Base-by-base conservation (phyloP, 768 basidiomycete genomes). In the Nevesoporus exiguus region DNA sequence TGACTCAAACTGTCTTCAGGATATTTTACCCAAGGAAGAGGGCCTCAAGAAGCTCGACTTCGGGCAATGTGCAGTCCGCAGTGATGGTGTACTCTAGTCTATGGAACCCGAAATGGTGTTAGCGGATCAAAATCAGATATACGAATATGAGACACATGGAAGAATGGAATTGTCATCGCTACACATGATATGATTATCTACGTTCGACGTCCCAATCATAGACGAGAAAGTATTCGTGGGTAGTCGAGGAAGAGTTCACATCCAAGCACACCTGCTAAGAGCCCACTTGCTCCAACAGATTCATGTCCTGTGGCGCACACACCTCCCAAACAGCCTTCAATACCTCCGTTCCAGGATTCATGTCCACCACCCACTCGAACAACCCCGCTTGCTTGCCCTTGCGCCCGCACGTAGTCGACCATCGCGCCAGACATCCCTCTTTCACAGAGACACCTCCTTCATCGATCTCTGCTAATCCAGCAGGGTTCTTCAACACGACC, bases 11-110 rank as follows among this genome's bases (percentile, higher is more conserved):
- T 4, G n/a, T n/a, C 22, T 33, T n/a, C 47, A 88, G 85, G 83
- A 88, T 66, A 88, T 89, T 58, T 64, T 85, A 14, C 86, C 87
- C 1, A 80, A 78, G 44, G 77, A 78, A 13, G 80, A 86, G 21
- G 86, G 86, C 5, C 71, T 89, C 47, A 73, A 71, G 49, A 85
- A 81, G 68, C 74, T 71, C 29, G 66, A 81, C 63, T 82, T 81
- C 60, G 85, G 85, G 0, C 83, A 87, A 55, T 85, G 82, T 57
- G 85, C 85, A 4, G 80, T 84, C 55, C 70, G 85, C 48, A 83
- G 81, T 58, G 86, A 87, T 56, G 83, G 84, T 21, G 8, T 49
- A 37, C 24, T 39, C 9, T 49, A 51, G 11, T 25, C 17, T 10
- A 17, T 10, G 40, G 25, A 42, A 27, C 33, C 22, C 8, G 33